A percentile compares a stretch with the other conserved stretches of the same genome.
Evolutionary conservation across 768 basidiomycete species (phyloP).

Genomic region (Solioccasus polychromus): DNA sequence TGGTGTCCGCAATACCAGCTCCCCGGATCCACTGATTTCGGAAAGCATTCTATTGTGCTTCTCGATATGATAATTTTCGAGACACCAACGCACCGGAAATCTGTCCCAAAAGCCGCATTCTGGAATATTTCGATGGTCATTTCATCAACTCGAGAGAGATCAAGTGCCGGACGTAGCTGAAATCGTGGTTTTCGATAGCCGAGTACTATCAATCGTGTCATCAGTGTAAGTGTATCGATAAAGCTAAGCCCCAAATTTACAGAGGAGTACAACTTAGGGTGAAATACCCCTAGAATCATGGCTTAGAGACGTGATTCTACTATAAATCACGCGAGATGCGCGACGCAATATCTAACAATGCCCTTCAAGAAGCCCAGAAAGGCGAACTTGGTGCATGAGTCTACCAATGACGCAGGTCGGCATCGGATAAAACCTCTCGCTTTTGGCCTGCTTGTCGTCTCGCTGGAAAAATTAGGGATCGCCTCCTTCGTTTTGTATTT

Average conservation of each 20-base stretch:
- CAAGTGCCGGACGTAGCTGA: conserved; percentile 37
- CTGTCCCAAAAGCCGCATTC: conserved; percentile 52
- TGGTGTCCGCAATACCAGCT: conserved; percentile 59
- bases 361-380: conserved; percentile 44
- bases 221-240: background rate
- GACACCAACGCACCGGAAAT: conserved; percentile 45
- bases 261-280: conserved; percentile 47
- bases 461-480: conserved; percentile 70
- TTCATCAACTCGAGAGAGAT: conserved; percentile 48
- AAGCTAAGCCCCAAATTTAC: conserved; percentile 37
- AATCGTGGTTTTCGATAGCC: conserved; percentile 36
- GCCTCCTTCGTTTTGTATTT: conserved; percentile 71
- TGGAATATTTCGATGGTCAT: conserved; percentile 48
- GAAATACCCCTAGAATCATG: conserved; percentile 38
- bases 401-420: conserved; percentile 38
- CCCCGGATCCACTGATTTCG: conserved; percentile 56
- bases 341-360: conserved; percentile 43
- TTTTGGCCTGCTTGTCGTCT: conserved; percentile 76
- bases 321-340: conserved; percentile 39
- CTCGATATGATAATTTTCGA: conserved; percentile 39
- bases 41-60: conserved; percentile 57
- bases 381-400: conserved; percentile 49
- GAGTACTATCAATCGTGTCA: conserved; percentile 34
- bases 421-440: conserved; percentile 24
- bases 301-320: background rate